A percentile compares a stretch with the other conserved stretches of the same genome.
These are phyloP conservation scores for Hymenoscyphus occultus DNA, from an alignment of 2,329 filamentous ascomycete species.

Conservation along the genomic window DNA sequence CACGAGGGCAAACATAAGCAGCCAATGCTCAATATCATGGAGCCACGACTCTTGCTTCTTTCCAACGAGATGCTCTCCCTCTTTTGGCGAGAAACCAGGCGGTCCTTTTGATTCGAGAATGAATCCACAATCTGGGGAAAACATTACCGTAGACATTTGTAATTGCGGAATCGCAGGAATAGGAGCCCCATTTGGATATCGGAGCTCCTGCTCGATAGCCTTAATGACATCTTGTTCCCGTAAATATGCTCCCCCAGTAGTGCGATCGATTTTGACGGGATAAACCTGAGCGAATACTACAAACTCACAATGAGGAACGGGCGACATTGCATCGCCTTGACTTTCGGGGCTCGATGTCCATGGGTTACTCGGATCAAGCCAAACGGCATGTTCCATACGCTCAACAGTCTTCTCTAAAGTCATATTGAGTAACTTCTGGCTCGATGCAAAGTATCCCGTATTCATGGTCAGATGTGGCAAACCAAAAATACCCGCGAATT, in stretches of 20 bases:
- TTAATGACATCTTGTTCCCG: constrained; percentile 42
- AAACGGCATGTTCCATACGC: constrained; percentile 56
- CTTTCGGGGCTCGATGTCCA: constrained; percentile 72
- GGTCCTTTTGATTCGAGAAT: constrained; percentile 64
- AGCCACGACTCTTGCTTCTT: constrained; percentile 60
- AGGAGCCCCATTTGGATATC: constrained; percentile 58
- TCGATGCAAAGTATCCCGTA: constrained; percentile 50
- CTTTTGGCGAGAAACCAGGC: constrained; percentile 49
- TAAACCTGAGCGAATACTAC: constrained; percentile 81
- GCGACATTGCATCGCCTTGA: constrained; percentile 54
- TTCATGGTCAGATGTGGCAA: constrained; percentile 77
- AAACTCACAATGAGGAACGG: constrained; percentile 80
- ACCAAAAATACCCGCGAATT: constrained; percentile 87
- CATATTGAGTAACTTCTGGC: constrained; percentile 65
- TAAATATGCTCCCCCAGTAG: constrained; percentile 23
- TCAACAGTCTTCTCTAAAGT: constrained; percentile 67
- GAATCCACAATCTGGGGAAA: constrained; percentile 66
- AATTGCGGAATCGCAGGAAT: constrained; percentile 52
- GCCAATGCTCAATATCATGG: constrained; percentile 55
- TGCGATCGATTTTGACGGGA: constrained; percentile 33
- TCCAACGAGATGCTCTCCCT: constrained; percentile 56
- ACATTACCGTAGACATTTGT: constrained; percentile 61
- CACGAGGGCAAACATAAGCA: constrained; percentile 54
- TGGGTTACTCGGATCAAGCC: constrained; percentile 61
- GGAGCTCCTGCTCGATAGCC: constrained; percentile 61